These are phyloP conservation scores for Blastocladiella emersonii DNA, from an alignment of 371 early-diverging fungal genomes.

Conservation along the genomic window DNA sequence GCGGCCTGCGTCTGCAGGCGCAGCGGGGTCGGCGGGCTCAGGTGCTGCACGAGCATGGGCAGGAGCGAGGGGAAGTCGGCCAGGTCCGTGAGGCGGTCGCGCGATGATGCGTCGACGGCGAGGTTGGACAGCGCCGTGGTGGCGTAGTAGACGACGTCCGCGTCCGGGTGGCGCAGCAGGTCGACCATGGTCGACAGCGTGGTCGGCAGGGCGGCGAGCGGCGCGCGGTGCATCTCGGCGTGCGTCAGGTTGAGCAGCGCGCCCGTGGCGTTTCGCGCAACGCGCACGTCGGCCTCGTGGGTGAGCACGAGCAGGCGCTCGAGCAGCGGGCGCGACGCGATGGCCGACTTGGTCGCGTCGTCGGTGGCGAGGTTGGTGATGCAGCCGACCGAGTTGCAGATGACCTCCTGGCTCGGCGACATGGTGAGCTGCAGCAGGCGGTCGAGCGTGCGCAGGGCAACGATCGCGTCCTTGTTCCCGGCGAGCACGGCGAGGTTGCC, in stretches of 20 bases:
- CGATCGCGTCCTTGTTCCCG: constrained; percentile 72
- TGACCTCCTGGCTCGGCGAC: constrained; percentile 73
- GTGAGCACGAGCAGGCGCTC: constrained; percentile 61
- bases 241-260: constrained; percentile 92
- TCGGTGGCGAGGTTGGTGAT: constrained; percentile 86
- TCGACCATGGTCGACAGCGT: constrained; percentile 62
- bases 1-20: constrained; percentile 85
- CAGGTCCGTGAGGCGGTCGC: not conserved
- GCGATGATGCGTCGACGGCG: constrained; percentile 54
- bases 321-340: constrained; percentile 73
- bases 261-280: constrained; percentile 84
- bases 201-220: constrained; percentile 34
- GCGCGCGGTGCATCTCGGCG: constrained; percentile 67
- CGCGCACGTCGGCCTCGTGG: constrained; percentile 60
- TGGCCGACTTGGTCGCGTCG: constrained; percentile 76
- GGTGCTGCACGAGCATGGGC: not conserved
- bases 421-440: constrained; percentile 81
- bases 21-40: constrained; percentile 28
- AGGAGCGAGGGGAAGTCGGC: constrained; percentile 2
- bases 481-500: constrained; percentile 81
- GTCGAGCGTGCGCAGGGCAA: constrained; percentile 71
- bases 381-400: constrained; percentile 92
- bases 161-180: constrained; percentile 60
- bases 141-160: constrained; percentile 80
- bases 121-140: constrained; percentile 84